Evolutionary conservation across 768 basidiomycete genomes (phyloP), one percentile per base, ranked within the genome.

Genomic region (Plicaturopsis crispa): DNA sequence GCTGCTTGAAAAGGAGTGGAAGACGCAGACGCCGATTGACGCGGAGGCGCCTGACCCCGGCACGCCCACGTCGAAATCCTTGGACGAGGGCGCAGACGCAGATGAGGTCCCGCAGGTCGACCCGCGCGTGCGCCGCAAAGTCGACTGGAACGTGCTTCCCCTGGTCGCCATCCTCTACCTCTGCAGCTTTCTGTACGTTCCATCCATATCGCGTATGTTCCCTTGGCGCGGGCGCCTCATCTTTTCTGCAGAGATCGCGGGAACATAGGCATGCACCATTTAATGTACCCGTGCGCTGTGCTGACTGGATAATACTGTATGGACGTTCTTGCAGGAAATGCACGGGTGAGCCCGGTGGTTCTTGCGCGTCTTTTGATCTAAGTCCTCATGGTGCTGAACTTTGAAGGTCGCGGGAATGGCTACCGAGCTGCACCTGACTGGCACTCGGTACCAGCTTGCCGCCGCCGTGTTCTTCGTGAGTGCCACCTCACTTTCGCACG

Each of bases 351-450:
- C 4, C 8, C 24, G 20, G 1, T 17, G 13, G 10, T 11, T 33
- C 18, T 19, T 20, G 3, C 4, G 4, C 20, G 14, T 4, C 7
- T 11, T 11, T 13, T 16, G 24, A 18, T 12, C 24, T 36, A 4
- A 31, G n/a, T 37, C 14, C 23, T 31, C 26, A n/a, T 24, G 21
- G n/a, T n/a, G n/a, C n/a, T n/a, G n/a, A n/a, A n/a, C n/a, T 18
- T 37, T 7, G 0, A 55, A 53, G 51, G 60, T 74, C 18, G 70
- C 70, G 6, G 69, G 69, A 13, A 61, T 72, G 67, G 50, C 59
- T 12, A 45, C 37, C 1, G 65, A 70, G 41, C 46, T 65, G 32
- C 19, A 60, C 16, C 56, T 65, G 17, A 40, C 50, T 10, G 61
- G 63, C 1, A 48, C 61, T 20, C 48, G 43, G 24, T 65, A 65